Evolutionary conservation across 495 filamentous ascomycete genomes (phyloP).

Genomic region (Hyaloscypha finlandica): DNA sequence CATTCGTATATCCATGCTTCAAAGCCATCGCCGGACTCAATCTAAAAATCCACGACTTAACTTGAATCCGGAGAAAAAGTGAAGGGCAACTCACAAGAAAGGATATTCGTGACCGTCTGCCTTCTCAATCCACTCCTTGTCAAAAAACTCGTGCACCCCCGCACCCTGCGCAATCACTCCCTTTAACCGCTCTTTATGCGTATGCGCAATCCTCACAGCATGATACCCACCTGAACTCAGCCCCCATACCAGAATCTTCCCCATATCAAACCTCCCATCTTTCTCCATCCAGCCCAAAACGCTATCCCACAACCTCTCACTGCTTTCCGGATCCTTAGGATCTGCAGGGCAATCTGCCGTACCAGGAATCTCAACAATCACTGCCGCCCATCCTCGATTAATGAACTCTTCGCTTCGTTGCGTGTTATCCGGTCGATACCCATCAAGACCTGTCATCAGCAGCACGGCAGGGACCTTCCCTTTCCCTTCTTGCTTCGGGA

Average conservation of each 20-base stretch:
- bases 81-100: conserved; percentile 53
- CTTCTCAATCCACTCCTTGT: conserved; percentile 61
- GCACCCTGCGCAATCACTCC: conserved; percentile 73
- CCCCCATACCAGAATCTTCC: conserved; percentile 67
- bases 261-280: conserved; percentile 61
- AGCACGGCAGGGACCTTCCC: conserved; percentile 59
- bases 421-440: conserved; percentile 79
- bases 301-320: conserved; percentile 63
- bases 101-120: conserved; percentile 80
- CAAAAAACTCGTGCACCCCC: conserved; percentile 73
- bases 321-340: conserved; percentile 44
- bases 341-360: conserved; percentile 78
- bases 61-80: not conserved
- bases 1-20: conserved; percentile 67
- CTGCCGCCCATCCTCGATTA: conserved; percentile 50
- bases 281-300: conserved; percentile 66
- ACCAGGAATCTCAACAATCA: conserved; percentile 75
- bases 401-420: conserved; percentile 67
- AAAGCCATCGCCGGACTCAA: conserved; percentile 64
- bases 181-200: conserved; percentile 57
- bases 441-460: conserved; percentile 76
- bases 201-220: conserved; percentile 72
- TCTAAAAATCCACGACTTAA: conserved; percentile 34
- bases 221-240: conserved; percentile 78
- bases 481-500: conserved; percentile 43